Percentiles rank a stretch among this genome's conserved stretches.
phyloP scores from a whole-genome alignment of 2,329 filamentous ascomycete species.

The Ophiostoma quercus region DNA sequence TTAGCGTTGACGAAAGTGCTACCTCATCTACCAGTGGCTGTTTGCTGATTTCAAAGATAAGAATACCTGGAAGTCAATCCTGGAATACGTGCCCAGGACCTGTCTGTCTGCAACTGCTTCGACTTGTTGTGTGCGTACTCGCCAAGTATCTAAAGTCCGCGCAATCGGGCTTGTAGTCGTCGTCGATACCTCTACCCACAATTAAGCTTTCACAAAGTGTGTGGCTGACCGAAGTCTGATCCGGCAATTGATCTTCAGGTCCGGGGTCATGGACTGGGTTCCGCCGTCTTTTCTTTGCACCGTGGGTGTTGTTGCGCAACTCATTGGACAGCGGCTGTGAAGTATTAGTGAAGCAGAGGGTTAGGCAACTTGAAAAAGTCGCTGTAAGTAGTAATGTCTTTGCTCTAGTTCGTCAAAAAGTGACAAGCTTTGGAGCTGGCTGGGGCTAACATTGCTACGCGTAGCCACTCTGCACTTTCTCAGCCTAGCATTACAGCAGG shows the following conservation, averaged over 20 bases:
- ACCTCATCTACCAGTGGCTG: background rate
- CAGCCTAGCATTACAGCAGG: background rate
- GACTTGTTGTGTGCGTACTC: background rate
- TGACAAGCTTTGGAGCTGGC: background rate
- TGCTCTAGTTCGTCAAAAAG: background rate
- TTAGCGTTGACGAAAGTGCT: background rate
- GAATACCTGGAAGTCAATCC: background rate
- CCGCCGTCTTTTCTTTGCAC: background rate
- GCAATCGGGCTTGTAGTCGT: background rate
- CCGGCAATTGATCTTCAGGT: slow-evolving; percentile 7
- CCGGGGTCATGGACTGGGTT: background rate
- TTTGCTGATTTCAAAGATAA: background rate
- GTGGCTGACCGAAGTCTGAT: background rate
- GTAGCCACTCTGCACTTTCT: background rate
- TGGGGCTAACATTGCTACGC: background rate
- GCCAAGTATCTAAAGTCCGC: background rate
- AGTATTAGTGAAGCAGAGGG: background rate
- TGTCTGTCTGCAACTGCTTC: background rate
- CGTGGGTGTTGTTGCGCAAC: background rate
- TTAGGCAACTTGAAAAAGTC: background rate
- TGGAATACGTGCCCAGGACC: background rate
- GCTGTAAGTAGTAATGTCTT: slow-evolving; percentile 1
- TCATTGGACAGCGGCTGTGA: background rate
- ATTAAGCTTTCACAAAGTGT: background rate
- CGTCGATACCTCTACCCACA: background rate